Evolutionary conservation across 2,329 filamentous ascomycete genomes (phyloP).

Genomic region (Boeremia lycopersici): DNA sequence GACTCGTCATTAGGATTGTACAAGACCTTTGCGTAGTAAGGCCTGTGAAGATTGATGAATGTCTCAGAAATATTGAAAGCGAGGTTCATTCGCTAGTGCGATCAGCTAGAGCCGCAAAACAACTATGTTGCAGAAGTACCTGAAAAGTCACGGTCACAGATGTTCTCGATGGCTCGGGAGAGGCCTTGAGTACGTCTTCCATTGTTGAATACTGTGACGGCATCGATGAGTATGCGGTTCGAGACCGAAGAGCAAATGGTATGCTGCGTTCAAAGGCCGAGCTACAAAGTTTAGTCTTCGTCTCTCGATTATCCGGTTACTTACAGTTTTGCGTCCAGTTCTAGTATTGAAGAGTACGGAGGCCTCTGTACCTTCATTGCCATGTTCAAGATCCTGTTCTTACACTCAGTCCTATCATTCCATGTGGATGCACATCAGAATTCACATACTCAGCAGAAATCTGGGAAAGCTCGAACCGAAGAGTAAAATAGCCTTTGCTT

Average conservation of each 20-base stretch:
- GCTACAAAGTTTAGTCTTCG: background rate
- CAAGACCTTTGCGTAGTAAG: constrained; percentile 5
- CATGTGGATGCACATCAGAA: background rate
- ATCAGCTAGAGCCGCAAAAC: background rate
- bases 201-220: background rate
- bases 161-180: constrained; percentile 1
- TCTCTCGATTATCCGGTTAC: background rate
- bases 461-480: constrained; percentile 9
- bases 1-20: background rate
- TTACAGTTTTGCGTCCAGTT: background rate
- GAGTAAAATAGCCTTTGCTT: constrained; percentile 3
- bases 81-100: constrained; percentile 3
- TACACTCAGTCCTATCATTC: background rate
- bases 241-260: constrained; percentile 3
- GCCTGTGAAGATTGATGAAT: constrained; percentile 8
- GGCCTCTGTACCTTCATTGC: background rate
- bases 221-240: constrained; percentile 2
- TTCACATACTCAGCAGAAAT: constrained; percentile 4
- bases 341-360: background rate
- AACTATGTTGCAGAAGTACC: background rate
- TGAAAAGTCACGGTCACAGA: background rate
- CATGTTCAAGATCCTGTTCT: background rate
- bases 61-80: constrained; percentile 8
- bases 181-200: background rate
- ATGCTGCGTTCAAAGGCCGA: constrained; percentile 4